Percentiles rank a stretch among this genome's conserved stretches.
These are phyloP conservation scores for Graphilbum ipis-grandicollis DNA, from an alignment of 2,329 filamentous ascomycete species.

Conservation along the genomic window DNA sequence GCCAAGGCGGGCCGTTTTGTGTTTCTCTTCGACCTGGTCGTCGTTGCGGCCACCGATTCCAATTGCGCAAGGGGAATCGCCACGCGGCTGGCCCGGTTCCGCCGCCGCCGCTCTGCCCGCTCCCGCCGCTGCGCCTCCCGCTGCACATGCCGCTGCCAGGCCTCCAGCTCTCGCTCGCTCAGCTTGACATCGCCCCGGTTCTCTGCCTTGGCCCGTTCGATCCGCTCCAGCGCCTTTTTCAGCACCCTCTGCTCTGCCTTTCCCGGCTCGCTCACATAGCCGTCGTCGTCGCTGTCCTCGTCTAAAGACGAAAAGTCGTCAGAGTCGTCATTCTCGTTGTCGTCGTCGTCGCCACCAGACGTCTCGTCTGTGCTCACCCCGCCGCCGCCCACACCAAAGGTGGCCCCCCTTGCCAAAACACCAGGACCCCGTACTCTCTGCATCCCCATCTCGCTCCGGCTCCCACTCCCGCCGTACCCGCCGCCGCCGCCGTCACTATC, in stretches of 20 bases:
- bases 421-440: background rate
- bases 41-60: slow-evolving; percentile 15
- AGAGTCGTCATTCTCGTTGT: slow-evolving; percentile 1
- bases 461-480: slow-evolving; percentile 35
- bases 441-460: slow-evolving; percentile 17
- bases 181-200: slow-evolving; percentile 69
- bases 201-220: slow-evolving; percentile 57
- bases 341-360: slow-evolving; percentile 11
- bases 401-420: too few relatives aligned
- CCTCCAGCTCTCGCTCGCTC: slow-evolving; percentile 62
- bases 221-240: slow-evolving; percentile 62
- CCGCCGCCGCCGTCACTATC: slow-evolving; percentile 34
- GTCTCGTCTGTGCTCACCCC: slow-evolving; percentile 21
- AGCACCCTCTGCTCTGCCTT: slow-evolving; percentile 52
- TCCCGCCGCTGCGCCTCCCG: slow-evolving; percentile 24
- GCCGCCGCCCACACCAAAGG: too few relatives aligned
- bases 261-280: slow-evolving; percentile 22
- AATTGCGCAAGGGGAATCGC: slow-evolving; percentile 36
- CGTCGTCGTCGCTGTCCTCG: slow-evolving; percentile 22
- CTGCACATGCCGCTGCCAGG: slow-evolving; percentile 51
- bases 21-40: too few relatives aligned
- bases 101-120: slow-evolving; percentile 14
- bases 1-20: too few relatives aligned
- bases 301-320: too few relatives aligned
- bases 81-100: slow-evolving; percentile 27